Percentiles rank a stretch among this genome's conserved stretches.
Conservation (phyloP, 2,329 filamentous ascomycete species). For the Neofusicoccum umdonicola region DNA sequence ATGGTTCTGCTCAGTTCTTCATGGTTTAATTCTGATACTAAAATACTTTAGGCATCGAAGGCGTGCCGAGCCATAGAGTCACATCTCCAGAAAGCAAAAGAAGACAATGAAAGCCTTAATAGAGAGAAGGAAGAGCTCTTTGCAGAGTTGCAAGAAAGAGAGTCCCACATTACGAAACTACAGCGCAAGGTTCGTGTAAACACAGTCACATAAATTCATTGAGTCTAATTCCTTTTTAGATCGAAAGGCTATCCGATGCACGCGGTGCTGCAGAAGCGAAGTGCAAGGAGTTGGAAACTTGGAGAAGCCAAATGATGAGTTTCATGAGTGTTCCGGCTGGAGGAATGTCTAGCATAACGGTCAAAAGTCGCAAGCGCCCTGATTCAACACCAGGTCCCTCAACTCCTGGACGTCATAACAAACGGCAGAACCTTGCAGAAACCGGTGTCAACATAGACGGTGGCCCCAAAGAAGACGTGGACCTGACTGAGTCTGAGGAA, state of each 20-base stretch:
- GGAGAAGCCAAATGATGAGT: constrained; percentile 26
- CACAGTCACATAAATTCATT: no score
- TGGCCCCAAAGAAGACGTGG: background rate
- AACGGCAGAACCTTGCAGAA: background rate
- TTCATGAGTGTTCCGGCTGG: constrained; percentile 23
- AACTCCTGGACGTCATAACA: background rate
- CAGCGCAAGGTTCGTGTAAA: background rate
- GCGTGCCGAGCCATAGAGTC: background rate
- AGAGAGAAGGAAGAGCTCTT: constrained; percentile 17
- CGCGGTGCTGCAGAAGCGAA: constrained; percentile 20
- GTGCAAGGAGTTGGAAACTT: constrained; percentile 24
- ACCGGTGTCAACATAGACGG: background rate
- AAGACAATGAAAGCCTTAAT: constrained; percentile 21
- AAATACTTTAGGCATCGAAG: background rate
- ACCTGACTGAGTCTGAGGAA: background rate
- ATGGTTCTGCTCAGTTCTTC: background rate
- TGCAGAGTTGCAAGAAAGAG: background rate
- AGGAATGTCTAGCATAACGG: background rate
- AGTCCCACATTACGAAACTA: background rate
- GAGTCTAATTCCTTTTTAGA: no score
- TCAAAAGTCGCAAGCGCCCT: background rate
- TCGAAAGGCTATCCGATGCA: constrained; percentile 24
- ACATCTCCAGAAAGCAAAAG: constrained; percentile 19
- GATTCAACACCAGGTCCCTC: background rate
- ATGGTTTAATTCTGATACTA: no score